Conservation (phyloP, 805 yeast species). For the Metschnikowia kofuensis region DNA sequence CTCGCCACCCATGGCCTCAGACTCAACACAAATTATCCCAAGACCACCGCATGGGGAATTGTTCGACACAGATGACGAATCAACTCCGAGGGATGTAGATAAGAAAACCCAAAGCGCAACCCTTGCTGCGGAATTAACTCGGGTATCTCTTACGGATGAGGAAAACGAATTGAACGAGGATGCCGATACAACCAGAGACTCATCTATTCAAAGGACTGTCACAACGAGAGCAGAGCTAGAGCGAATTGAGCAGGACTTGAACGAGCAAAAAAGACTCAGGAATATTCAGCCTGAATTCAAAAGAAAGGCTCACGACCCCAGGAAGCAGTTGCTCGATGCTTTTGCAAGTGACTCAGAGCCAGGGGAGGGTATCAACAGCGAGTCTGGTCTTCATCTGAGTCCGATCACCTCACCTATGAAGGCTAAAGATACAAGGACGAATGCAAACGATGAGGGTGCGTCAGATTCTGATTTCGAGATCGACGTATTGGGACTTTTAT, state of each 20-base stretch:
- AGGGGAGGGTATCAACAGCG: slow-evolving; percentile 10
- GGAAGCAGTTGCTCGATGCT: slow-evolving; percentile 30
- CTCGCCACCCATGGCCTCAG: neutral
- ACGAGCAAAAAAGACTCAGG: slow-evolving; percentile 30
- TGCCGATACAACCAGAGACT: slow-evolving; percentile 21
- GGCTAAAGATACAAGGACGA: slow-evolving; percentile 1
- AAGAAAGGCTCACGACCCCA: slow-evolving; percentile 26
- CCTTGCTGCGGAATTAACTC: slow-evolving; percentile 33
- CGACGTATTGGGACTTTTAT: slow-evolving; percentile 11
- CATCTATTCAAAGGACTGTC: slow-evolving; percentile 17
- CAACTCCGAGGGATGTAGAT: neutral
- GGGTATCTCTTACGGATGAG: slow-evolving; percentile 36
- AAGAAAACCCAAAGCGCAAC: slow-evolving; percentile 14
- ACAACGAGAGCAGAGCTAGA: slow-evolving; percentile 27
- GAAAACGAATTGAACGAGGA: slow-evolving; percentile 33
- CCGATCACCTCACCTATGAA: slow-evolving; percentile 34
- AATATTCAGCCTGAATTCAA: slow-evolving; percentile 32
- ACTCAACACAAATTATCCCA: slow-evolving; percentile 6
- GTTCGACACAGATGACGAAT: neutral
- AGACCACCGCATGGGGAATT: neutral
- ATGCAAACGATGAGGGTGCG: neutral
- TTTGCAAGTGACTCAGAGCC: slow-evolving; percentile 29
- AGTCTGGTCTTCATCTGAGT: slow-evolving; percentile 19
- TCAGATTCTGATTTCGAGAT: slow-evolving; percentile 3
- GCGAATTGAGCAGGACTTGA: slow-evolving; percentile 32